Conservation (phyloP, 805 yeast species). For the Candida vartiovaarae region DNA sequence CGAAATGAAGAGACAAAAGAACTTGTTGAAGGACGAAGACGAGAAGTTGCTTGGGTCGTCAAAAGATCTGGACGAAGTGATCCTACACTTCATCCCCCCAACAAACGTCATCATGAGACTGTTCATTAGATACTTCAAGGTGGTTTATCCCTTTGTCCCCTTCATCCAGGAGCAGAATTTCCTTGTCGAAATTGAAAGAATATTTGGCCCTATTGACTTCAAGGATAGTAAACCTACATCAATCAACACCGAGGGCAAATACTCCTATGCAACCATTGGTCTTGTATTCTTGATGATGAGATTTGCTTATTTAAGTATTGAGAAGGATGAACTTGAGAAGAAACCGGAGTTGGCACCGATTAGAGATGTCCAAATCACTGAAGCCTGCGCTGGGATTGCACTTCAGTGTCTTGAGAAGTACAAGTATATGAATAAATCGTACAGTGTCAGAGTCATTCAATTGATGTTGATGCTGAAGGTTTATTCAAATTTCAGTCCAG, state of each 20-base stretch:
- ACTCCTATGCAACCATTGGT: slow-evolving; percentile 19
- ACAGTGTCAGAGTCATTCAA: slow-evolving; percentile 42
- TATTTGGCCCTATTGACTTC: slow-evolving; percentile 7
- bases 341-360: slow-evolving; percentile 7
- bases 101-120: slow-evolving; percentile 11
- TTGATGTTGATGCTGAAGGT: slow-evolving; percentile 41
- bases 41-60: background rate
- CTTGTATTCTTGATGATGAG: slow-evolving; percentile 17
- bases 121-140: slow-evolving; percentile 19
- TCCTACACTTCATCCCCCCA: slow-evolving; percentile 14
- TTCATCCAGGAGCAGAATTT: slow-evolving; percentile 19
- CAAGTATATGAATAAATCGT: slow-evolving; percentile 38
- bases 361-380: slow-evolving; percentile 7
- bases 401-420: slow-evolving; percentile 42
- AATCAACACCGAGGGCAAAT: slow-evolving; percentile 10
- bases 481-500: slow-evolving; percentile 44
- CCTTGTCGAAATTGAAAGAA: slow-evolving; percentile 12
- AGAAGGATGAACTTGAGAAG: slow-evolving; percentile 10
- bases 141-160: slow-evolving; percentile 21
- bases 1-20: slow-evolving; percentile 14
- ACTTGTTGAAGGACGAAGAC: slow-evolving; percentile 2
- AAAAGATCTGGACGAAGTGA: slow-evolving; percentile 5
- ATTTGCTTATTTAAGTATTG: slow-evolving; percentile 15
- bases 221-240: slow-evolving; percentile 2
- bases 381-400: slow-evolving; percentile 9